These are phyloP conservation scores for Violaceomyces palustris DNA, from an alignment of 1,284 basidiomycete genomes.

Conservation along the genomic window DNA sequence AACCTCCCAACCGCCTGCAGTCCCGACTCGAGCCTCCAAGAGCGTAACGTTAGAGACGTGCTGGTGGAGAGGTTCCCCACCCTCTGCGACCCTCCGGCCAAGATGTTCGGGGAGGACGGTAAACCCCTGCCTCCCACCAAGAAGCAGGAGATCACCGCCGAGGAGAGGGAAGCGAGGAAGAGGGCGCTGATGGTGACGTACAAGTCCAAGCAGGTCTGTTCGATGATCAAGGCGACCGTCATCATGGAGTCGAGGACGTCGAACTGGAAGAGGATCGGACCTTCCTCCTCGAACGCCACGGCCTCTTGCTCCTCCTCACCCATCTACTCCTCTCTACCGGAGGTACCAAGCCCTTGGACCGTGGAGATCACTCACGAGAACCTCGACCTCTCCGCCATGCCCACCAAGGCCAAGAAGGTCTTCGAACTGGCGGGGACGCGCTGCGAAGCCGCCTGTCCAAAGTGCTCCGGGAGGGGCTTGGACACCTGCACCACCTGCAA, in stretches of 20 bases:
- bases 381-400: conserved; percentile 24
- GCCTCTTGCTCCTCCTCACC: conserved; percentile 1
- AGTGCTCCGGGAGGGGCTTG: conserved; percentile 16
- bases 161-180: conserved; percentile 27
- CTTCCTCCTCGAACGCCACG: conserved; percentile 4
- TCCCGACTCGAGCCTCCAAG: too few relatives aligned
- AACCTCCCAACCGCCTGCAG: too few relatives aligned
- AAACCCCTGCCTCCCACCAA: conserved; percentile 33
- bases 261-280: conserved; percentile 21
- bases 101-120: conserved; percentile 29
- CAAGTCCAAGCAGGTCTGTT: conserved; percentile 23
- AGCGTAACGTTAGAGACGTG: too few relatives aligned
- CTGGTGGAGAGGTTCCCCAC: conserved; percentile 15
- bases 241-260: conserved; percentile 33
- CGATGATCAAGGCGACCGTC: conserved; percentile 40
- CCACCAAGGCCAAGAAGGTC: conserved; percentile 30
- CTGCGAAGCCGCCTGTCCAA: conserved; percentile 22
- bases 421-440: conserved; percentile 30
- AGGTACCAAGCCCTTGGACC: conserved; percentile 34
- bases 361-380: conserved; percentile 30
- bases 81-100: conserved; percentile 23
- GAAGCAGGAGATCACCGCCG: conserved; percentile 31
- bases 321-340: conserved; percentile 8
- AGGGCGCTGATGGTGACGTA: conserved; percentile 18
- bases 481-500: conserved; percentile 27